phyloP scores from a whole-genome alignment of 306 rosid species.

The Fragaria iinumae region DNA sequence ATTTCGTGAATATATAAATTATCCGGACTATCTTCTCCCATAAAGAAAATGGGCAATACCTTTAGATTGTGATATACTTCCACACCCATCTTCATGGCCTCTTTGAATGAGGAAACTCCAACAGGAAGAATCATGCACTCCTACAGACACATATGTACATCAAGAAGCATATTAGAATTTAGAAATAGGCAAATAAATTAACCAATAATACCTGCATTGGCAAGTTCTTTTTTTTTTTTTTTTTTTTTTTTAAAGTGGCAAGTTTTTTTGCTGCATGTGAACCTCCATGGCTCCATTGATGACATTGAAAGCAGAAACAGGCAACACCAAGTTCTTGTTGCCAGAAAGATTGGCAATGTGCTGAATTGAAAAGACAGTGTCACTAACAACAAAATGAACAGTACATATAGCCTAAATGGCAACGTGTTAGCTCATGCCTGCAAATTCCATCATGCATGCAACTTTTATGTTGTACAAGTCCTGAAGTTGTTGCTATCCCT shows the following conservation, averaged over 20 bases:
- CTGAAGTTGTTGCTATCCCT: not conserved
- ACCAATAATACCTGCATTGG: constrained; percentile 74
- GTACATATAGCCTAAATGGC: not conserved
- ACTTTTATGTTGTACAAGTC: not conserved
- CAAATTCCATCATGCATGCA: not conserved
- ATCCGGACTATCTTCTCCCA: not conserved
- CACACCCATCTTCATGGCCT: constrained; percentile 99
- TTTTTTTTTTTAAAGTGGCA: too few species aligned
- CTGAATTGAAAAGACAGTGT: constrained; percentile 49
- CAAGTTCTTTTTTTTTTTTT: constrained; percentile 33
- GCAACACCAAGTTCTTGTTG: constrained; percentile 79
- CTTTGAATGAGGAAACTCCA: constrained; percentile 93
- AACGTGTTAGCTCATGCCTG: not conserved
- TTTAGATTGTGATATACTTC: constrained; percentile 96
- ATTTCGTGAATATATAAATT: not conserved
- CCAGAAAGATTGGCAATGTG: constrained; percentile 97
- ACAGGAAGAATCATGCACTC: constrained; percentile 98
- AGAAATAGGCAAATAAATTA: not conserved
- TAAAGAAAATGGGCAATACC: constrained; percentile 41
- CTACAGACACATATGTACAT: constrained; percentile 40
- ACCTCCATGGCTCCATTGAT: constrained; percentile 70
- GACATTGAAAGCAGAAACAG: constrained; percentile 97
- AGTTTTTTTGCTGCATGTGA: constrained; percentile 96
- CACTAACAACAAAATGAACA: not conserved
- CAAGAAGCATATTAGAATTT: not conserved